These are phyloP conservation scores for Scleromitrula shiraiana DNA, from an alignment of 2,329 filamentous ascomycete species.

Conservation along the genomic window DNA sequence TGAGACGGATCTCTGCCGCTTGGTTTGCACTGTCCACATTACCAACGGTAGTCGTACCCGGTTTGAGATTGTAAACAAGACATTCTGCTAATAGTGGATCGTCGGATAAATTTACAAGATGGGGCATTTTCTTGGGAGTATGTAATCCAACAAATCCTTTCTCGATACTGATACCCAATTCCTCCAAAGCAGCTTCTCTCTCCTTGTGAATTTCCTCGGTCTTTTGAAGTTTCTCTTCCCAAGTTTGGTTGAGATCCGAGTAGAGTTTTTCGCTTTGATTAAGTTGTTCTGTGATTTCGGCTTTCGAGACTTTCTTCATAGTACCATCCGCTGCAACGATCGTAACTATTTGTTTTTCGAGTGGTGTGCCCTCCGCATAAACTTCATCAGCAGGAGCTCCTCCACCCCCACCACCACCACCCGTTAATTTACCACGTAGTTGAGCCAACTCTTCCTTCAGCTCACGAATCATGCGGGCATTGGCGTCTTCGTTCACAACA, in stretches of 20 bases:
- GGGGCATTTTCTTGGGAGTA: slow-evolving; percentile 98
- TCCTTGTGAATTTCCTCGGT: slow-evolving; percentile 98
- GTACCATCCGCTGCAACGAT: slow-evolving; percentile 80
- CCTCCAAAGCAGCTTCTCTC: slow-evolving; percentile 86
- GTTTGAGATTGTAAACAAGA: slow-evolving; percentile 95
- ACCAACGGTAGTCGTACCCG: slow-evolving; percentile 86
- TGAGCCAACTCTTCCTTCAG: slow-evolving; percentile 89
- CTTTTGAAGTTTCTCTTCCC: slow-evolving; percentile 92
- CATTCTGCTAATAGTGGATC: slow-evolving; percentile 91
- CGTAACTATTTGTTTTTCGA: slow-evolving; percentile 94
- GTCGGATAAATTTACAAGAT: slow-evolving; percentile 95
- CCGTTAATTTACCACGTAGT: slow-evolving; percentile 76
- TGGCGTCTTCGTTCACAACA: slow-evolving; percentile 97
- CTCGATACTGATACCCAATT: slow-evolving; percentile 96
- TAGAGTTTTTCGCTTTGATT: slow-evolving; percentile 95
- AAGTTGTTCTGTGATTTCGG: slow-evolving; percentile 93
- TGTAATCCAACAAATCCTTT: slow-evolving; percentile 94
- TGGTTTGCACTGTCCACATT: slow-evolving; percentile 76
- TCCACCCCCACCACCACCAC: slow-evolving; percentile 33
- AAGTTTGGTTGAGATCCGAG: slow-evolving; percentile 93
- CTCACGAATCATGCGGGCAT: slow-evolving; percentile 97
- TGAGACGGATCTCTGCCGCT: slow-evolving; percentile 82
- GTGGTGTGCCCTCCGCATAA: slow-evolving; percentile 85
- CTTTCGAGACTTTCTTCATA: slow-evolving; percentile 93
- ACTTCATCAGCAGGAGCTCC: slow-evolving; percentile 62